Conservation (phyloP, 1,284 basidiomycete species). For the Melampsora larici-populina region DNA sequence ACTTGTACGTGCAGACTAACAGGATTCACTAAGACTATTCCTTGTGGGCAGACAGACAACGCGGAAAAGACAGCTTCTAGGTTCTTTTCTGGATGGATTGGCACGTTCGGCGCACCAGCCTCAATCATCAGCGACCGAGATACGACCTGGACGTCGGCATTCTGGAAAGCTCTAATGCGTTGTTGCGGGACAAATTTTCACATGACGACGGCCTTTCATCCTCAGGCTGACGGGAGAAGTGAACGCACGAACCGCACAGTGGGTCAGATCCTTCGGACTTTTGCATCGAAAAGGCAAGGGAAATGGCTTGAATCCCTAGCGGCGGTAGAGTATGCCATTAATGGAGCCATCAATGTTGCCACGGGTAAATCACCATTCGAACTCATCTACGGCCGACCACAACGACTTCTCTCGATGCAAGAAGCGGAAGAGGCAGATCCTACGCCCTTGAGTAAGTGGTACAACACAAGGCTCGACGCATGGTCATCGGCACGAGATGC, state of each 20-base stretch:
- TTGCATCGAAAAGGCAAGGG: constrained; percentile 17
- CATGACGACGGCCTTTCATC: constrained; percentile 48
- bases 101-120: constrained; percentile 14
- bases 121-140: constrained; percentile 49
- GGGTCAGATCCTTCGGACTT: constrained; percentile 45
- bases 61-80: too few species aligned
- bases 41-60: too few species aligned
- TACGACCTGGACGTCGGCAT: too few species aligned
- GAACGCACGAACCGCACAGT: constrained; percentile 55
- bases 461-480: not conserved
- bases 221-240: constrained; percentile 50
- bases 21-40: too few species aligned
- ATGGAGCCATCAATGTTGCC: constrained; percentile 32
- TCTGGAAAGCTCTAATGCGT: constrained; percentile 41
- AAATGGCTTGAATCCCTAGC: too few species aligned
- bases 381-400: constrained; percentile 44
- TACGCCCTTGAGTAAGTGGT: not conserved
- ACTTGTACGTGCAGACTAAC: too few species aligned
- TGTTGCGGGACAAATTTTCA: constrained; percentile 45
- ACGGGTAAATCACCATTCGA: constrained; percentile 42
- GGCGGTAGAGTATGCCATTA: constrained; percentile 44
- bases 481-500: constrained; percentile 2
- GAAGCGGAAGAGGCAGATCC: not conserved
- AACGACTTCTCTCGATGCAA: not conserved
- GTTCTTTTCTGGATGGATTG: too few species aligned